phyloP scores from a whole-genome alignment of 2,329 filamentous ascomycete species.

The Aquanectria penicillioides region DNA sequence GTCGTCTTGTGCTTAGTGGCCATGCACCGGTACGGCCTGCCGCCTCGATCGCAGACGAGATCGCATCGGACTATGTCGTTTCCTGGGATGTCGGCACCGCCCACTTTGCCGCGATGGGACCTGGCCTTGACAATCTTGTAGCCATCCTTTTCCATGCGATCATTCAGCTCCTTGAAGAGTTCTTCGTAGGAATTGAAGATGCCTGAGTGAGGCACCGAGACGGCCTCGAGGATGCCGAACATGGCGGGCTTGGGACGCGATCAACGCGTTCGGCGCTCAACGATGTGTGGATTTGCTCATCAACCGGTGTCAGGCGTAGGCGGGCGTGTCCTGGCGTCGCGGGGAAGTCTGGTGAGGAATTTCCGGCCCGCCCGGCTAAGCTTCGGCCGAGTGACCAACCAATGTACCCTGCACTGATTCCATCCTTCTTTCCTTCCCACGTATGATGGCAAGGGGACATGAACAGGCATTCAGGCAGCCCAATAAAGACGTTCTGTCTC shows the following conservation, averaged over 20 bases:
- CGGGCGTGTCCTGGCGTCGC: slow-evolving; percentile 26
- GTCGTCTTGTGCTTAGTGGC: slow-evolving; percentile 57
- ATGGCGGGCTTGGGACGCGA: slow-evolving; percentile 44
- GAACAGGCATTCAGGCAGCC: slow-evolving; percentile 6
- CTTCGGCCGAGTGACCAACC: slow-evolving; percentile 24
- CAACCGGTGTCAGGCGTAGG: slow-evolving; percentile 42
- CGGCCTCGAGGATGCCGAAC: slow-evolving; percentile 56
- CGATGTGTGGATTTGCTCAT: slow-evolving; percentile 43
- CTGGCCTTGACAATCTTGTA: slow-evolving; percentile 58
- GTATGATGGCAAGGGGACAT: background rate
- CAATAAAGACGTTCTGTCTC: background rate
- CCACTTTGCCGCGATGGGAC: slow-evolving; percentile 54
- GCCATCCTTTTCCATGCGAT: slow-evolving; percentile 55
- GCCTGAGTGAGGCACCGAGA: slow-evolving; percentile 48
- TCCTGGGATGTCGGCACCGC: slow-evolving; percentile 52
- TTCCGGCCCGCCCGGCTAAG: slow-evolving; percentile 37
- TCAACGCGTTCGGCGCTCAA: slow-evolving; percentile 41
- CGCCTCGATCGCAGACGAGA: slow-evolving; percentile 57
- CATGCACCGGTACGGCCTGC: slow-evolving; percentile 54
- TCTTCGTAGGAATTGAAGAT: slow-evolving; percentile 54
- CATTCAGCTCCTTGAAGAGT: slow-evolving; percentile 52
- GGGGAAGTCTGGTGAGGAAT: slow-evolving; percentile 36
- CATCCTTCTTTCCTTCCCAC: background rate
- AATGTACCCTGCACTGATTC: too few relatives aligned
- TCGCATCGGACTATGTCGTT: slow-evolving; percentile 57